A percentile compares a stretch with the other conserved stretches of the same genome.
phyloP scores from a whole-genome alignment of 257 asterid species.

The Leonotis leonurus region DNA sequence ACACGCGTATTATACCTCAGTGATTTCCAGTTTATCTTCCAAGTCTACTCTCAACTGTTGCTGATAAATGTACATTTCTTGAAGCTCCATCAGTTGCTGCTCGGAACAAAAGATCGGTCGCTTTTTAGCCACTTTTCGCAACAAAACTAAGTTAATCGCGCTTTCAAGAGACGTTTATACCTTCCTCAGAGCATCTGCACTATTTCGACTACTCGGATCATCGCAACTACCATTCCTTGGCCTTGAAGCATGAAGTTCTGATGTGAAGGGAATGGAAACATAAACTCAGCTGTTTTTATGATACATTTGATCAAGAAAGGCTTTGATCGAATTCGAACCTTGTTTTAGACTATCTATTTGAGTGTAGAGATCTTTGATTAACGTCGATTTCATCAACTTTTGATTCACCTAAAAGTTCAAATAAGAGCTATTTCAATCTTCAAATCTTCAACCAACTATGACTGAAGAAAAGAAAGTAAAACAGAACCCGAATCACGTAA shows the following conservation, averaged over 20 bases:
- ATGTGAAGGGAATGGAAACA: not conserved
- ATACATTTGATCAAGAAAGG: not conserved
- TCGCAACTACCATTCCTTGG: conserved; percentile 27
- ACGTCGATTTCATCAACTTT: conserved; percentile 38
- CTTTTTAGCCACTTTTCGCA: not conserved
- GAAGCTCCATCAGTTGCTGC: conserved; percentile 43
- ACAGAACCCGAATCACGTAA: not conserved
- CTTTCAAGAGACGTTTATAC: conserved; percentile 1
- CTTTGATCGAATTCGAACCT: conserved; percentile 30
- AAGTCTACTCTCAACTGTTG: conserved; percentile 38
- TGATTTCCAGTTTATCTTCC: conserved; percentile 34
- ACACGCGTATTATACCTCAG: conserved; percentile 26
- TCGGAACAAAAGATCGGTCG: not conserved
- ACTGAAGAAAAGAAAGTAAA: not conserved
- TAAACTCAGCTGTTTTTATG: not conserved
- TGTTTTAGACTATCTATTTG: conserved; percentile 41
- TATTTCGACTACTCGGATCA: conserved; percentile 24
- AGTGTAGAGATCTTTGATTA: conserved; percentile 35
- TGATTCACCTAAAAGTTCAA: conserved; percentile 36
- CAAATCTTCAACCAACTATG: not conserved
- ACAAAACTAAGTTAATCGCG: not conserved
- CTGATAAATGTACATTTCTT: conserved; percentile 37
- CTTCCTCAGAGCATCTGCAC: conserved; percentile 36
- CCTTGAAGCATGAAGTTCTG: conserved; percentile 37
- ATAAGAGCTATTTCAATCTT: not conserved